Evolutionary conservation across 352 stramenopile genomes (phyloP), one percentile per base, ranked within the genome.

Genomic region (Pythium grandisporangium): DNA sequence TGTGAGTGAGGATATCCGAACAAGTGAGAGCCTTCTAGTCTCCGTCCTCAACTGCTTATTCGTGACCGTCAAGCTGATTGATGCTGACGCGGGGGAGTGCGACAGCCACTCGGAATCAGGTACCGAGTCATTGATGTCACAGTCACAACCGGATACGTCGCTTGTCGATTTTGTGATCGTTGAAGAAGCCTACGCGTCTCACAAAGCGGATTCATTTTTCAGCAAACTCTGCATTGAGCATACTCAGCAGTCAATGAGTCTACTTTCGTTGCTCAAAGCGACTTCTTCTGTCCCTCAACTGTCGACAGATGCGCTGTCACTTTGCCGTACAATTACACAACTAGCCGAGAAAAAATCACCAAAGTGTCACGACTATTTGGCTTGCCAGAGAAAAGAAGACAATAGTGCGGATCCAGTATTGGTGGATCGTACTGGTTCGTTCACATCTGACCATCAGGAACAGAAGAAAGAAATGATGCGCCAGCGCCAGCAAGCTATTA

Each of bases 1-100:
- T n/a, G n/a, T n/a, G n/a, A n/a, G n/a, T n/a, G n/a, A n/a, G n/a
- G n/a, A n/a, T n/a, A n/a, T n/a, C n/a, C n/a, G n/a, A n/a, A n/a
- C n/a, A n/a, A n/a, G n/a, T n/a, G 73, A 84, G n/a, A 84, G 63
- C 21, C 29, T 87, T 16, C 25, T 87, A 19, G 53, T 87, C n/a
- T 58, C 55, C 24, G 67, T 57, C 14, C 43, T 87, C 12, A 55
- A 79, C 12, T 72, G 53, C 25, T 32, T 87, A 6, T 81, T 70
- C 21, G 53, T 87, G 19, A 69, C 58, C 16, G 50, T 70, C 4
- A 46, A 70, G 14, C 12, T 59, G 33, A n/a, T n/a, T n/a, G n/a
- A n/a, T n/a, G n/a, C n/a, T n/a, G n/a, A n/a, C n/a, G n/a, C n/a
- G n/a, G n/a, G n/a, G n/a, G n/a, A n/a, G n/a, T n/a, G n/a, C n/a